These are phyloP conservation scores for Mycena chlorophos DNA, from an alignment of 768 basidiomycete genomes.

Conservation along the genomic window DNA sequence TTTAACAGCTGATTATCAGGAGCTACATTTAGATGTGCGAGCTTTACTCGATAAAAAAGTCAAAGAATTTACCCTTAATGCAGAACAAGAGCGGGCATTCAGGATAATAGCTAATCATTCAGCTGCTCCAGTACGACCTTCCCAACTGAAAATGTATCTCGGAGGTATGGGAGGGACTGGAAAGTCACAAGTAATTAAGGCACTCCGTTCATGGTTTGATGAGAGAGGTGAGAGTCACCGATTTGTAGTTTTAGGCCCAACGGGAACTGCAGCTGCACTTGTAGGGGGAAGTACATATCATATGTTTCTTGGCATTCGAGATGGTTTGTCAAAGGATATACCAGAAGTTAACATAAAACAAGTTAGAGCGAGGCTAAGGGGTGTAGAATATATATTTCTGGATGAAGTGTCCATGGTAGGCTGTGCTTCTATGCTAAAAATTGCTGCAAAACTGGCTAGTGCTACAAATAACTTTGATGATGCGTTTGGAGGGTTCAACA, in stretches of 20 bases:
- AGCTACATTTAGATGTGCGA: not conserved
- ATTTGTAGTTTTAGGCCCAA: slow-evolving; percentile 25
- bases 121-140: not conserved
- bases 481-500: slow-evolving; percentile 28
- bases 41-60: slow-evolving; percentile 4
- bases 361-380: not conserved
- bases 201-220: slow-evolving; percentile 18
- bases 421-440: slow-evolving; percentile 11
- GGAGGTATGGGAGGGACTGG: slow-evolving; percentile 15
- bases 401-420: slow-evolving; percentile 36
- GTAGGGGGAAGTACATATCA: slow-evolving; percentile 27
- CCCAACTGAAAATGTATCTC: slow-evolving; percentile 15
- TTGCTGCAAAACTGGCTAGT: slow-evolving; percentile 12
- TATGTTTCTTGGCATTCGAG: slow-evolving; percentile 9
- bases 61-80: slow-evolving; percentile 26
- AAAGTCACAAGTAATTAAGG: slow-evolving; percentile 15
- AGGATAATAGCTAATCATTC: slow-evolving; percentile 29
- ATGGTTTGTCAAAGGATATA: not conserved
- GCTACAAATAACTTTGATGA: not conserved
- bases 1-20: slow-evolving; percentile 9
- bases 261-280: slow-evolving; percentile 26
- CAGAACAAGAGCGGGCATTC: slow-evolving; percentile 35
- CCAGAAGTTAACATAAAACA: not conserved
- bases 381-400: slow-evolving; percentile 30
- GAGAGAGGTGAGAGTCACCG: slow-evolving; percentile 11